phyloP scores from a whole-genome alignment of 345 rosid genomes.

The Bruguiera parviflora region DNA sequence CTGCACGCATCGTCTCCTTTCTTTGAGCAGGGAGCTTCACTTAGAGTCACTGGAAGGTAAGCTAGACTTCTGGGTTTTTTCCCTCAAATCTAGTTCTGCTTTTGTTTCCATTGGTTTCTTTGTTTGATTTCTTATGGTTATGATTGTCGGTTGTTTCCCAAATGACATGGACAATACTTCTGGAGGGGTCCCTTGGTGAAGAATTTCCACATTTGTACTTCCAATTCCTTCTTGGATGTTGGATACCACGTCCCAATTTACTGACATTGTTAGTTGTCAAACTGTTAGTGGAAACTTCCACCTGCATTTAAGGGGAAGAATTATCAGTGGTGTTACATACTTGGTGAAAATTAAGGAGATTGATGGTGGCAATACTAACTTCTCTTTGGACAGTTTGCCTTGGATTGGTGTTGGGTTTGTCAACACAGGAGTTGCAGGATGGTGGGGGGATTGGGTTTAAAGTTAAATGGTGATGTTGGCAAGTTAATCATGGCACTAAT shows the following conservation, averaged over 20 bases:
- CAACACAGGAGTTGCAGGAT: too few species aligned
- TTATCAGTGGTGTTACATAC: background rate
- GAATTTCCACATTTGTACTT: background rate
- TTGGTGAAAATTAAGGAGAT: background rate
- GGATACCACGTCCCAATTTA: background rate
- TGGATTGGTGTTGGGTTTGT: too few species aligned
- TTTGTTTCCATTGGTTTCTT: background rate
- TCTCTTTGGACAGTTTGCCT: too few species aligned
- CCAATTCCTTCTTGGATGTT: background rate
- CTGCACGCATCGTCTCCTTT: slow-evolving; percentile 52
- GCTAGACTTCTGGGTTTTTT: slow-evolving; percentile 29
- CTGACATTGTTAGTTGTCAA: background rate
- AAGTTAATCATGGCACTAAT: too few species aligned
- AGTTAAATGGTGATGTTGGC: too few species aligned
- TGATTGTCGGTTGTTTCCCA: background rate
- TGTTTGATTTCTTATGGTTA: background rate
- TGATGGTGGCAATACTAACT: background rate
- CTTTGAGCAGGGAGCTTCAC: slow-evolving; percentile 55
- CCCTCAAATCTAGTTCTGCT: background rate
- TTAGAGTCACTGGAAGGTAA: slow-evolving; percentile 67
- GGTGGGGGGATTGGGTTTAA: too few species aligned
- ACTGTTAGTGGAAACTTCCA: background rate
- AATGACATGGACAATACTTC: background rate
- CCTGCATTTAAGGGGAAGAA: background rate
- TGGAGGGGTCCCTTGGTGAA: too few species aligned